These are phyloP conservation scores for Myriangium duriaei DNA, from an alignment of 2,329 filamentous ascomycete genomes.

Conservation along the genomic window DNA sequence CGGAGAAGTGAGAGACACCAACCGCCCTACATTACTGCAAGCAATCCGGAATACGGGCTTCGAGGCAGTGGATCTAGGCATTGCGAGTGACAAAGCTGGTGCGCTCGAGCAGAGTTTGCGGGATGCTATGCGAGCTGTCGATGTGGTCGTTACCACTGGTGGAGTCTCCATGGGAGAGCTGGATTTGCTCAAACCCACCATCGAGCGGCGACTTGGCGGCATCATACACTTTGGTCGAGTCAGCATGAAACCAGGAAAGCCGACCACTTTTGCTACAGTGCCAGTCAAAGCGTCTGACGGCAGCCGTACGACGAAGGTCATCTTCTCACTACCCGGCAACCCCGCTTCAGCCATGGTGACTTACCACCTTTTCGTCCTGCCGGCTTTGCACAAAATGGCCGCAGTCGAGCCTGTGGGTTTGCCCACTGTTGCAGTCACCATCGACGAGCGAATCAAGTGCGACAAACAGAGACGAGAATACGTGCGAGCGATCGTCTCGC, in stretches of 20 bases:
- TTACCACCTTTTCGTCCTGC: conserved; percentile 86
- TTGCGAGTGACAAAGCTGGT: conserved; percentile 61
- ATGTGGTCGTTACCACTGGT: conserved; percentile 81
- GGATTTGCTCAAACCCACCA: conserved; percentile 89
- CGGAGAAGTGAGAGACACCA: conserved; percentile 88
- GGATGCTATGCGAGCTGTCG: conserved; percentile 57
- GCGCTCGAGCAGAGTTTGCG: conserved; percentile 67
- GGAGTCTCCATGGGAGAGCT: conserved; percentile 97
- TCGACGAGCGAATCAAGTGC: conserved; percentile 60
- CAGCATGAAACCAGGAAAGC: conserved; percentile 95
- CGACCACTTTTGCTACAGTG: conserved; percentile 89
- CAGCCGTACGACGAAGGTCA: conserved; percentile 49
- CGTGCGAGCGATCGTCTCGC: conserved; percentile 66
- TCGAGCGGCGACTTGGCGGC: conserved; percentile 78
- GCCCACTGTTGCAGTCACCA: conserved; percentile 54
- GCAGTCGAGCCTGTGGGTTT: conserved; percentile 59
- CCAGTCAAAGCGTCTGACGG: conserved; percentile 45
- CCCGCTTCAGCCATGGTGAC: conserved; percentile 88
- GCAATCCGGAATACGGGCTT: conserved; percentile 65
- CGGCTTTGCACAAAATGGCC: conserved; percentile 63
- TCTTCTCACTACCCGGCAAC: conserved; percentile 90
- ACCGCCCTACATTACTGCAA: conserved; percentile 74
- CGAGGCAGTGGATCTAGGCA: conserved; percentile 71
- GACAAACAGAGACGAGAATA: conserved; percentile 77
- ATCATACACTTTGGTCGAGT: conserved; percentile 95